Percentiles rank a stretch among this genome's conserved stretches.
phyloP scores from a whole-genome alignment of 2,329 filamentous ascomycete species.

The Aspergillus sp. region DNA sequence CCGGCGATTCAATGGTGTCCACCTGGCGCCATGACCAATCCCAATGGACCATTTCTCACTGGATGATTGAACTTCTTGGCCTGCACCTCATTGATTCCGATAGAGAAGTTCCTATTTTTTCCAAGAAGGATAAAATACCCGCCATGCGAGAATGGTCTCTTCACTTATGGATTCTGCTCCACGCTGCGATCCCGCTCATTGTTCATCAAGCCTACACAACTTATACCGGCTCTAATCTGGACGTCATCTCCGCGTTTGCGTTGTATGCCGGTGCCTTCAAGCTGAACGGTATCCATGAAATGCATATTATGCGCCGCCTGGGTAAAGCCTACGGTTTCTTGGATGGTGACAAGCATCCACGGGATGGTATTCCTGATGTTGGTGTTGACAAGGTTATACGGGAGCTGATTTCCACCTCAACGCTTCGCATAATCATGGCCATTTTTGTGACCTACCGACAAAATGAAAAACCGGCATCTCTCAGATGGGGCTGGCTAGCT shows the following conservation, averaged over 20 bases:
- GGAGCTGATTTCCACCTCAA: conserved; percentile 26
- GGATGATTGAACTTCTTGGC: too few species aligned
- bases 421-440: conserved; percentile 24
- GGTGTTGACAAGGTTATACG: conserved; percentile 25
- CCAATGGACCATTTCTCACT: too few species aligned
- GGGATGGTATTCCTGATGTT: conserved; percentile 37
- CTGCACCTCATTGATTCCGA: conserved; percentile 17
- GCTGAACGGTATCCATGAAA: conserved; percentile 30
- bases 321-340: conserved; percentile 35
- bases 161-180: conserved; percentile 34
- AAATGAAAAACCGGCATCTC: conserved; percentile 12
- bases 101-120: conserved; percentile 26
- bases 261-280: conserved; percentile 35
- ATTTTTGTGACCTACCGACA: conserved; percentile 20
- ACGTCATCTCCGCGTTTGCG: conserved; percentile 22
- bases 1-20: too few species aligned
- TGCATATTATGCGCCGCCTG: conserved; percentile 31
- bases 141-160: conserved; percentile 26
- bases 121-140: conserved; percentile 36
- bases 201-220: conserved; percentile 29
- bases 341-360: conserved; percentile 39
- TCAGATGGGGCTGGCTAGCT: conserved; percentile 15
- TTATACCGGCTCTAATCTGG: conserved; percentile 22
- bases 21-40: too few species aligned
- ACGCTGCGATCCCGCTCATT: conserved; percentile 30